Evolutionary conservation across 768 basidiomycete genomes (phyloP).

Genomic region (Serendipita indica): DNA sequence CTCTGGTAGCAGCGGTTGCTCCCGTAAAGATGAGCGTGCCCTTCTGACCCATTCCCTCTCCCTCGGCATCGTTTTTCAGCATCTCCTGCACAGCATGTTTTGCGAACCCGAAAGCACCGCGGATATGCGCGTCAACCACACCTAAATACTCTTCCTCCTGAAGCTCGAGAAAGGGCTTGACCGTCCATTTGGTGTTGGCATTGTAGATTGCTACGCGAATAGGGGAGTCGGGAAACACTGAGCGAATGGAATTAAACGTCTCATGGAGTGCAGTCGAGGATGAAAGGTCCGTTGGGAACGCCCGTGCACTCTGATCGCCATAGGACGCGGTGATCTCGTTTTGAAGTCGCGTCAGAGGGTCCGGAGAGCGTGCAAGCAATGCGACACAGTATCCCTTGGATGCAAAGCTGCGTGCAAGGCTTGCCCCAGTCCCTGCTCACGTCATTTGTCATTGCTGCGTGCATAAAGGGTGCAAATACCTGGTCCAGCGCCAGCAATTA

Average conservation of each 20-base stretch:
- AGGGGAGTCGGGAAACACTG: slow-evolving; percentile 11
- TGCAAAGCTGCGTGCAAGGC: slow-evolving; percentile 14
- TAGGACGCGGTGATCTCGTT: slow-evolving; percentile 3
- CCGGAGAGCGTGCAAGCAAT: slow-evolving; percentile 15
- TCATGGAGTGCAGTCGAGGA: slow-evolving; percentile 9
- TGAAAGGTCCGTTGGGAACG: slow-evolving; percentile 16
- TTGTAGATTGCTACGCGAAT: slow-evolving; percentile 17
- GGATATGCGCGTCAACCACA: slow-evolving; percentile 8
- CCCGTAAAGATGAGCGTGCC: slow-evolving; percentile 19
- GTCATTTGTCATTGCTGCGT: neutral
- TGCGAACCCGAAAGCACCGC: neutral
- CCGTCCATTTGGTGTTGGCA: slow-evolving; percentile 14
- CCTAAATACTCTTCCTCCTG: slow-evolving; percentile 7
- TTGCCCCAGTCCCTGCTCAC: slow-evolving; percentile 12
- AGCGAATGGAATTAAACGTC: slow-evolving; percentile 14
- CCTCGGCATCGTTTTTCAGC: neutral
- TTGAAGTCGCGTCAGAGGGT: slow-evolving; percentile 10
- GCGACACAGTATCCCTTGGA: slow-evolving; percentile 15
- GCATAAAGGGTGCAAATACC: neutral
- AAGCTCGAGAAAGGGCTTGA: slow-evolving; percentile 19
- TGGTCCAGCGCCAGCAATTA: slow-evolving; percentile 14
- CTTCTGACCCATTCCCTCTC: neutral
- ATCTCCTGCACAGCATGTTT: neutral
- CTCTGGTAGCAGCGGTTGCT: slow-evolving; percentile 18
- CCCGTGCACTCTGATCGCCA: neutral